phyloP scores from a whole-genome alignment of 1,284 basidiomycete genomes.

The Puccinia hordei region DNA sequence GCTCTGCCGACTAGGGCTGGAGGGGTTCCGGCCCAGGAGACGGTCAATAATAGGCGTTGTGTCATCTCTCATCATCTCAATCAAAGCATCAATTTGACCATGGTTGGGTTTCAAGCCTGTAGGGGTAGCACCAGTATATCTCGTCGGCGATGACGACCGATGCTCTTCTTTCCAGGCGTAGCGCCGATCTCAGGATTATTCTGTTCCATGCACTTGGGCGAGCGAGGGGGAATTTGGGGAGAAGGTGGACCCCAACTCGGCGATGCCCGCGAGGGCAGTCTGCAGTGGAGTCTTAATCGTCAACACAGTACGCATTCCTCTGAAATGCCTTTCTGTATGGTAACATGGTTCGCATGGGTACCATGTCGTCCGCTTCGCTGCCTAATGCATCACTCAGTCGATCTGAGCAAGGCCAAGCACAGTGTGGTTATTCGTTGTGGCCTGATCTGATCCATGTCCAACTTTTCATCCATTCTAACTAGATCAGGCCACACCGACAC shows the following conservation, averaged over 20 bases:
- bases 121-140: conserved; percentile 62
- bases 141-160: conserved; percentile 56
- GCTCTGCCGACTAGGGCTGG: background rate
- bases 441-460: too few relatives aligned
- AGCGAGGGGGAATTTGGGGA: too few relatives aligned
- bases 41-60: background rate
- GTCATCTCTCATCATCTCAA: conserved; percentile 47
- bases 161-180: conserved; percentile 50
- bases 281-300: too few relatives aligned
- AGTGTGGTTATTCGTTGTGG: too few relatives aligned
- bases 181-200: conserved; percentile 50
- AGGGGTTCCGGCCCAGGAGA: background rate
- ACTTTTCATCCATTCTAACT: too few relatives aligned
- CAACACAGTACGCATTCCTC: too few relatives aligned
- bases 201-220: too few relatives aligned
- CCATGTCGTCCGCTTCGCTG: conserved; percentile 56
- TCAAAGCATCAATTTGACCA: conserved; percentile 46
- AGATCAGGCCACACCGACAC: too few relatives aligned
- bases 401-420: conserved; percentile 60
- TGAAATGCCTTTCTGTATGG: too few relatives aligned
- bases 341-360: too few relatives aligned
- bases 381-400: conserved; percentile 59
- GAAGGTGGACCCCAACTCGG: too few relatives aligned
- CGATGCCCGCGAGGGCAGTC: too few relatives aligned
- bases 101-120: conserved; percentile 57